Evolutionary conservation across 1,139 yeast species (phyloP).

Genomic region (Hyphopichia fennica): DNA sequence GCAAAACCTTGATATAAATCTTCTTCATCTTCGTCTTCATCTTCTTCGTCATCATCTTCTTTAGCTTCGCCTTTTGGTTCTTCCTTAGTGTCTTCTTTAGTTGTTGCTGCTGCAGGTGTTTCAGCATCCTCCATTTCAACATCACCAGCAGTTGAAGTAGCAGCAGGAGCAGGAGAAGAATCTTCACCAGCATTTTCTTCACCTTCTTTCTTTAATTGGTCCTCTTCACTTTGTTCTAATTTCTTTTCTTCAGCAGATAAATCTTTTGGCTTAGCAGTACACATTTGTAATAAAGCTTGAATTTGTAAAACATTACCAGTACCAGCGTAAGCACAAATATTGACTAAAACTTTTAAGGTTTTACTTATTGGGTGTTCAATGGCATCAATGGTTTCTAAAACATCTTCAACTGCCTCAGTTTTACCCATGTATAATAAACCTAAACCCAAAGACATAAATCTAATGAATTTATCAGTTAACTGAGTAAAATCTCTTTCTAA

Average conservation of each 20-base stretch:
- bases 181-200: constrained; percentile 26
- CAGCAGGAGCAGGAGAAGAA: constrained; percentile 27
- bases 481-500: constrained; percentile 81
- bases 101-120: constrained; percentile 1
- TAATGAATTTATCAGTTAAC: constrained; percentile 80
- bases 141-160: constrained; percentile 16
- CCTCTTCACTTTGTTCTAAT: constrained; percentile 40
- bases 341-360: constrained; percentile 85
- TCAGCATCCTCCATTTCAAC: constrained; percentile 23
- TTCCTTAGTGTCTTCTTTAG: constrained; percentile 20
- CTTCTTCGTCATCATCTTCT: constrained; percentile 27
- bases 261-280: constrained; percentile 61
- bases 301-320: constrained; percentile 96
- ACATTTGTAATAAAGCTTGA: constrained; percentile 85
- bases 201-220: constrained; percentile 19
- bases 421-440: constrained; percentile 93
- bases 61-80: constrained; percentile 22
- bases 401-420: constrained; percentile 93
- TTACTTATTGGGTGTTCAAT: constrained; percentile 93
- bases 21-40: constrained; percentile 48
- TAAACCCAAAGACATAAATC: constrained; percentile 88
- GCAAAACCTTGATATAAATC: constrained; percentile 84
- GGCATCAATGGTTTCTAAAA: constrained; percentile 90
- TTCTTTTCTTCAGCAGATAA: constrained; percentile 33
- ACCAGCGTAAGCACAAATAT: constrained; percentile 94